Percentiles rank a stretch among this genome's conserved stretches.
Evolutionary conservation across 2,329 filamentous ascomycete genomes (phyloP).

Genomic region (Orbilia javanica): DNA sequence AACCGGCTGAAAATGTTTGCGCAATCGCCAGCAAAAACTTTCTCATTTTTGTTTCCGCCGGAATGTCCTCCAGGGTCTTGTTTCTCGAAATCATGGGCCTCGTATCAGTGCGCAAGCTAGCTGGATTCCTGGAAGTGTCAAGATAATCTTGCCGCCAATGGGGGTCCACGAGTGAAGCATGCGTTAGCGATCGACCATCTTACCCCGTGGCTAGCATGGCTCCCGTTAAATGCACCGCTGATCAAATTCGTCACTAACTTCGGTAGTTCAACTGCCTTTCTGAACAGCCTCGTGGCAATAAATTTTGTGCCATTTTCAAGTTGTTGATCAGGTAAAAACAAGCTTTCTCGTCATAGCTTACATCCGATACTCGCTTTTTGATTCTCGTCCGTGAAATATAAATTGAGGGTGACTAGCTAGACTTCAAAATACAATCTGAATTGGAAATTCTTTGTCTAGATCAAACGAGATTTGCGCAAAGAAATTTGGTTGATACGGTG

Average conservation of each 20-base stretch:
- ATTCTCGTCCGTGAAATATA: background rate
- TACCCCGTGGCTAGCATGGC: too few relatives aligned
- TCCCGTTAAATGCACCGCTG: background rate
- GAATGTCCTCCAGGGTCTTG: background rate
- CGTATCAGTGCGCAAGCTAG: background rate
- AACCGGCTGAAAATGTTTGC: background rate
- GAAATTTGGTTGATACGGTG: too few relatives aligned
- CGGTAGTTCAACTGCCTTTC: background rate
- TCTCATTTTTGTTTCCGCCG: background rate
- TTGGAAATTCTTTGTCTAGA: too few relatives aligned
- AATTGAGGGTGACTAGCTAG: background rate
- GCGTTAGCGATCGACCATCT: slow-evolving; percentile 13
- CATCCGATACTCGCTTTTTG: background rate
- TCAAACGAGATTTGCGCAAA: too few relatives aligned
- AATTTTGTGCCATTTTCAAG: background rate
- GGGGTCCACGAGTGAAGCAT: background rate
- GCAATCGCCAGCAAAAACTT: background rate
- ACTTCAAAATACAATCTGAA: background rate
- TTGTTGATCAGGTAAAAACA: background rate
- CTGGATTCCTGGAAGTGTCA: background rate
- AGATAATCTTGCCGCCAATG: background rate
- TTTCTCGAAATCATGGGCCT: background rate
- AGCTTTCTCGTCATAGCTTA: background rate
- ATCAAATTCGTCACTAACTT: slow-evolving; percentile 13
- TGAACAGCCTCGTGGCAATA: slow-evolving; percentile 10